Percentiles rank a stretch among this genome's conserved stretches.
Conservation (phyloP, 2,329 filamentous ascomycete species). For the Ascochyta lentis region DNA sequence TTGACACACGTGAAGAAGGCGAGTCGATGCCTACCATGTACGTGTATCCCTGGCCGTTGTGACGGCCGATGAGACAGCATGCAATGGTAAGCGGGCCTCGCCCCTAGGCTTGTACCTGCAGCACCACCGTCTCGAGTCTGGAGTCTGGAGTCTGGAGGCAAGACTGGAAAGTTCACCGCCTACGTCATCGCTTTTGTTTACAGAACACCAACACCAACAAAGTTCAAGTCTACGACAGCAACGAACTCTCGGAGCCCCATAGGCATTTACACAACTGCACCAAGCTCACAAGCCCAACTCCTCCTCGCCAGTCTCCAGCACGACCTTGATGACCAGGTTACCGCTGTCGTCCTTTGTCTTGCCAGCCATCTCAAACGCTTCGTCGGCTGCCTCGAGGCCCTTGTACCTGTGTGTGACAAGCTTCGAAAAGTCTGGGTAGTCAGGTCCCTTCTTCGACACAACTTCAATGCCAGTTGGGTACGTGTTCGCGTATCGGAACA, state of each 20-base stretch:
- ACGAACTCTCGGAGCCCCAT: neutral
- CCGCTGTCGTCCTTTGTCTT: slow-evolving; percentile 72
- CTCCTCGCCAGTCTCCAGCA: slow-evolving; percentile 56
- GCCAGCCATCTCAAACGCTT: slow-evolving; percentile 74
- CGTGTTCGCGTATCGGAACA: slow-evolving; percentile 79
- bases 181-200: slow-evolving; percentile 18
- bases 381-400: slow-evolving; percentile 66
- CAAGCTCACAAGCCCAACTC: slow-evolving; percentile 24
- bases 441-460: slow-evolving; percentile 55
- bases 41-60: neutral
- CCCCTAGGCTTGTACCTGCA: neutral
- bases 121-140: neutral
- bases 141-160: neutral
- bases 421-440: slow-evolving; percentile 69
- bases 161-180: neutral
- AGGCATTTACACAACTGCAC: neutral
- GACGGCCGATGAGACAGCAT: neutral
- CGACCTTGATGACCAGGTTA: slow-evolving; percentile 74
- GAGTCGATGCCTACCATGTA: neutral
- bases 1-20: slow-evolving; percentile 6
- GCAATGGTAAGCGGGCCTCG: neutral
- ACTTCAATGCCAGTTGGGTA: slow-evolving; percentile 73
- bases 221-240: neutral
- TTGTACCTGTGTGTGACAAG: slow-evolving; percentile 77
- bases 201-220: neutral